phyloP scores from a whole-genome alignment of 1,284 basidiomycete genomes.

The Moesziomyces parantarcticus region DNA sequence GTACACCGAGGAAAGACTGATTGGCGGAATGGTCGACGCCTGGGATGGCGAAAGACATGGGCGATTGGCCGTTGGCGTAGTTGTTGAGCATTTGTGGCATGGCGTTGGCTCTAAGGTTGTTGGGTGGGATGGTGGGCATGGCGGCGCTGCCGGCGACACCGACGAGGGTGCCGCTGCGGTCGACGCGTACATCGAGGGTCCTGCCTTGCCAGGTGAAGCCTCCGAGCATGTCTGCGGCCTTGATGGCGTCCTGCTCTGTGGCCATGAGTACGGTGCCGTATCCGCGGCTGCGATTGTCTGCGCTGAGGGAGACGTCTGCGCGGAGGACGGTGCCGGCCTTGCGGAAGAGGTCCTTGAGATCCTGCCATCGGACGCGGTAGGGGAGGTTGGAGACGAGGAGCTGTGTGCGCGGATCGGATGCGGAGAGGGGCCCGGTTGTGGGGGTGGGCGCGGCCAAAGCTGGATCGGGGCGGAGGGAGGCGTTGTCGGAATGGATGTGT shows the following conservation, averaged over 20 bases:
- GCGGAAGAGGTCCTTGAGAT: constrained; percentile 68
- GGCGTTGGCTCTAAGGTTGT: constrained; percentile 1
- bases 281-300: constrained; percentile 63
- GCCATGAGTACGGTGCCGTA: constrained; percentile 65
- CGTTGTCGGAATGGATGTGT: background rate
- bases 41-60: background rate
- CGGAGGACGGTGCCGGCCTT: constrained; percentile 69
- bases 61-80: constrained; percentile 6
- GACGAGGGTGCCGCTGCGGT: constrained; percentile 55
- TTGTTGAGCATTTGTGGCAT: background rate
- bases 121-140: constrained; percentile 19
- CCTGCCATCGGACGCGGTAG: constrained; percentile 69
- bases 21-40: constrained; percentile 7
- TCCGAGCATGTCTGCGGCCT: constrained; percentile 68
- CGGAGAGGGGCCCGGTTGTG: constrained; percentile 52
- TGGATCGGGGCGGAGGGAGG: too few species aligned
- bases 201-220: constrained; percentile 68
- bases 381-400: constrained; percentile 66
- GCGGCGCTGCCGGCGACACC: constrained; percentile 41
- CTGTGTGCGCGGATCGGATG: constrained; percentile 83
- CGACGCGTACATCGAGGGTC: constrained; percentile 61
- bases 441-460: constrained; percentile 15
- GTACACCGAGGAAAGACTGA: constrained; percentile 28
- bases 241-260: constrained; percentile 66
- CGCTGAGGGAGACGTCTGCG: constrained; percentile 68